A percentile compares a stretch with the other conserved stretches of the same genome.
Conservation (phyloP, 371 early-diverging fungal species). For the Batrachochytrium dendrobatidis region DNA sequence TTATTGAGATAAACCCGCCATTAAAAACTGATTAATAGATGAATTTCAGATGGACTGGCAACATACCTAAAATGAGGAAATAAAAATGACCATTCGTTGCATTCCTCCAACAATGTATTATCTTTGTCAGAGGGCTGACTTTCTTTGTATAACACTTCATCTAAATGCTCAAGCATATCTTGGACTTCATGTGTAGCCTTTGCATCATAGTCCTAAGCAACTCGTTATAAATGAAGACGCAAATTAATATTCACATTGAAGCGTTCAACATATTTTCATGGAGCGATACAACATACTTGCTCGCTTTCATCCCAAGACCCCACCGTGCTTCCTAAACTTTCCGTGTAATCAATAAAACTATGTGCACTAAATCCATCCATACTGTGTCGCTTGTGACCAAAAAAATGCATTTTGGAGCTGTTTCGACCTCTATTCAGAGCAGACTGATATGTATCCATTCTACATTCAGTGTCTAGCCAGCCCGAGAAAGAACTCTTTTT, state of each 20-base stretch:
- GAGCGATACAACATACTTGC: conserved; percentile 7
- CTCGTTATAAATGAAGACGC: background rate
- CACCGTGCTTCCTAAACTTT: conserved; percentile 24
- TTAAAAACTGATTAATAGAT: too few species aligned
- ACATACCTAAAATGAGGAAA: conserved; percentile 32
- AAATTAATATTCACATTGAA: background rate
- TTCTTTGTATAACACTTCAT: conserved; percentile 23
- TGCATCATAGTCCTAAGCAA: conserved; percentile 25
- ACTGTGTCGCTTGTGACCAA: too few species aligned
- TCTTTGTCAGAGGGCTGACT: conserved; percentile 6
- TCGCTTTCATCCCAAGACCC: conserved; percentile 24
- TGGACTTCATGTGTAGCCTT: conserved; percentile 28
- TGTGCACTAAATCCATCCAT: background rate
- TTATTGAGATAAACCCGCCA: background rate
- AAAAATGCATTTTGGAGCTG: too few species aligned
- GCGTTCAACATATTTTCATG: too few species aligned
- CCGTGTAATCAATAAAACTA: conserved; percentile 6
- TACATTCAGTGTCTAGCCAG: too few species aligned
- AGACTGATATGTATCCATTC: too few species aligned
- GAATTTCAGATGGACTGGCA: background rate
- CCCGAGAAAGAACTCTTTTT: too few species aligned
- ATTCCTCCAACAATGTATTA: conserved; percentile 19
- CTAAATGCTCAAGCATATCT: conserved; percentile 29
- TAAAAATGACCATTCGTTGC: conserved; percentile 29
- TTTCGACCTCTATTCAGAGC: too few species aligned